Percentiles rank a stretch among this genome's conserved stretches.
These are phyloP conservation scores for Cnidoscolus chayamansa DNA, from an alignment of 441 rosid species.

Conservation along the genomic window DNA sequence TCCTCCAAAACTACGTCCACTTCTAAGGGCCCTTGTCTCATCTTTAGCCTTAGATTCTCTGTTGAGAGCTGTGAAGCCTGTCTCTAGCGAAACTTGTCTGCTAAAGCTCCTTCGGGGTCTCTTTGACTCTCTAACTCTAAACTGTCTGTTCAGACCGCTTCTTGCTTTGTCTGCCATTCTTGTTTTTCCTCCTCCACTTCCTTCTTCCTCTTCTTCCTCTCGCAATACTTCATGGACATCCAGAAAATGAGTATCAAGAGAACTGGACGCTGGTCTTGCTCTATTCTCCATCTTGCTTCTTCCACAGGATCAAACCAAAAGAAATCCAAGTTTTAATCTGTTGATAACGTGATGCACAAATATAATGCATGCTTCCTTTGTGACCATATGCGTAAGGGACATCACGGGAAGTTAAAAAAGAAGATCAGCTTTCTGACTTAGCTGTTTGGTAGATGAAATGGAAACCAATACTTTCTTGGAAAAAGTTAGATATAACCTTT, in stretches of 20 bases:
- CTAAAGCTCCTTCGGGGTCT: conserved; percentile 46
- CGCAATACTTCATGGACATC: conserved; percentile 60
- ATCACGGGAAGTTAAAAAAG: conserved; percentile 31
- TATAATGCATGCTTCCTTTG: no score
- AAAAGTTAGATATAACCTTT: conserved; percentile 24
- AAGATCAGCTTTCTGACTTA: background rate
- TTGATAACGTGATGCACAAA: no score
- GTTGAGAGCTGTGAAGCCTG: conserved; percentile 68
- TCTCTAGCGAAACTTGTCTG: conserved; percentile 78
- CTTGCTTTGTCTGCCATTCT: conserved; percentile 31
- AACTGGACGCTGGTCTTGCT: conserved; percentile 21
- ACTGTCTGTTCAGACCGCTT: conserved; percentile 32
- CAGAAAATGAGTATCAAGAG: conserved; percentile 42
- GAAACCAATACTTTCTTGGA: conserved; percentile 33
- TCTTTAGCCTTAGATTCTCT: conserved; percentile 48
- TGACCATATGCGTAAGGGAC: no score
- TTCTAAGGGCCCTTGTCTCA: conserved; percentile 44
- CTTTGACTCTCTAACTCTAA: conserved; percentile 36
- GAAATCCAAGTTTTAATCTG: no score
- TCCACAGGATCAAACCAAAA: background rate
- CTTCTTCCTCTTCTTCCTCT: conserved; percentile 39
- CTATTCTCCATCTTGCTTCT: conserved; percentile 33
- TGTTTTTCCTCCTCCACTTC: background rate
- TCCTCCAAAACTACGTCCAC: conserved; percentile 44
- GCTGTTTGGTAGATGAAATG: conserved; percentile 29